Conservation (phyloP, 2,329 filamentous ascomycete genomes). For the Pseudogymnoascus sp. region DNA sequence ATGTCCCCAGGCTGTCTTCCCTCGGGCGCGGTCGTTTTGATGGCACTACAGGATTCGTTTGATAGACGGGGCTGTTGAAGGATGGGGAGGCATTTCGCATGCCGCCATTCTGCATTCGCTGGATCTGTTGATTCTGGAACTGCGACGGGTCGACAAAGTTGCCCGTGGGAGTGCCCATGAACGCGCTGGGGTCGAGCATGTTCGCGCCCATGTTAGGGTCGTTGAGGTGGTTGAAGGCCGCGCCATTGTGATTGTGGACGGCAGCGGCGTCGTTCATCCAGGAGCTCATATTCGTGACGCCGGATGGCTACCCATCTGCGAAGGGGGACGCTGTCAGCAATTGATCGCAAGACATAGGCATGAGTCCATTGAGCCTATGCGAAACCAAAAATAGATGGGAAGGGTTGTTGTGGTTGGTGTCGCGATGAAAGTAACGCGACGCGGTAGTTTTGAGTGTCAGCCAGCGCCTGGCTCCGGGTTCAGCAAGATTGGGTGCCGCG, state of each 20-base stretch:
- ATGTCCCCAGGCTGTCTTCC: conserved; percentile 79
- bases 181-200: conserved; percentile 61
- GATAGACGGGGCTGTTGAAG: conserved; percentile 71
- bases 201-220: conserved; percentile 48
- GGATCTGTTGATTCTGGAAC: conserved; percentile 43
- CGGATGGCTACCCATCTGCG: conserved; percentile 33
- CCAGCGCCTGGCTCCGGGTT: background rate
- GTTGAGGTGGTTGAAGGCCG: conserved; percentile 58
- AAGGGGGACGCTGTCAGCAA: conserved; percentile 25
- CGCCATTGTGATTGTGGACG: conserved; percentile 63
- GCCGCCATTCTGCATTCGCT: conserved; percentile 70
- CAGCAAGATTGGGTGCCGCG: background rate
- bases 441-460: background rate
- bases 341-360: conserved; percentile 14
- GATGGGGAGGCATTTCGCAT: conserved; percentile 77
- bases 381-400: conserved; percentile 19
- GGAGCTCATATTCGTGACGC: conserved; percentile 57
- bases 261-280: conserved; percentile 63
- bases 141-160: conserved; percentile 51
- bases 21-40: conserved; percentile 77
- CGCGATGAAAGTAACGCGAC: conserved; percentile 8
- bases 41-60: conserved; percentile 78
- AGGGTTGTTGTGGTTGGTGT: conserved; percentile 17
- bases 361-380: conserved; percentile 20
- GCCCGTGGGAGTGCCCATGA: conserved; percentile 48